Base-by-base conservation (phyloP, 139 green algal genomes). In the Yamagishiella unicocca region DNA sequence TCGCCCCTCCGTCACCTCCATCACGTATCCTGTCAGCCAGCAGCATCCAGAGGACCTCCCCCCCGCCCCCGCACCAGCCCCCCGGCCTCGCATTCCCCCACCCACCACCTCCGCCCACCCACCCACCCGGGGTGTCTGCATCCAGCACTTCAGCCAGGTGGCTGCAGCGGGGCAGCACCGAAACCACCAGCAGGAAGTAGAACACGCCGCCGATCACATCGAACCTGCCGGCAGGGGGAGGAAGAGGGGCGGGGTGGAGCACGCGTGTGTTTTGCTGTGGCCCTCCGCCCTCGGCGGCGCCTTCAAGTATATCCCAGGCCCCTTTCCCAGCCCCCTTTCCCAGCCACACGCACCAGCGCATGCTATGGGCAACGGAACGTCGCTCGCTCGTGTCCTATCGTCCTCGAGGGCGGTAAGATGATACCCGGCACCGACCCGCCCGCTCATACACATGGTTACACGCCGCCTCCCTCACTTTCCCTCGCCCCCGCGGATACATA, bases 181-280 rank as follows among this genome's bases (percentile, higher is more conserved):
- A 96, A 27, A 96, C 92, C 76, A 98, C 94, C 35, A 97, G 88
- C 27, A 97, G 87, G 91, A 96, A 98, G 92, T 98, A 98, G 7
- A 97, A 73, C 38, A 92, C 83, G 29, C 95, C 96, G 10, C 96
- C 96, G 37, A 98, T 96, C 53, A 98, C 84, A 85, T 98, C 96
- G 79, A 98, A 98, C 24, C 93, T 92, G 84, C n/a, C 54, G 9
- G 61, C 4, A 31, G 45, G 64, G 42, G n/a, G 6, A 40, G 29
- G 79, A 25, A 45, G 79, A 25, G 50, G 61, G 58, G 79, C 1
- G 67, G 50, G 50, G 50, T 58, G 50, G 50, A 58, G 50, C 50
- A 58, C 50, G 50, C 50, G 17, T 25, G 17, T 17, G 50, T 12
- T 25, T 58, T 58, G 50, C 12, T 58, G 50, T 58, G 50, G 12